phyloP scores from a whole-genome alignment of 306 rosid species.

The Begonia loranthoides region DNA sequence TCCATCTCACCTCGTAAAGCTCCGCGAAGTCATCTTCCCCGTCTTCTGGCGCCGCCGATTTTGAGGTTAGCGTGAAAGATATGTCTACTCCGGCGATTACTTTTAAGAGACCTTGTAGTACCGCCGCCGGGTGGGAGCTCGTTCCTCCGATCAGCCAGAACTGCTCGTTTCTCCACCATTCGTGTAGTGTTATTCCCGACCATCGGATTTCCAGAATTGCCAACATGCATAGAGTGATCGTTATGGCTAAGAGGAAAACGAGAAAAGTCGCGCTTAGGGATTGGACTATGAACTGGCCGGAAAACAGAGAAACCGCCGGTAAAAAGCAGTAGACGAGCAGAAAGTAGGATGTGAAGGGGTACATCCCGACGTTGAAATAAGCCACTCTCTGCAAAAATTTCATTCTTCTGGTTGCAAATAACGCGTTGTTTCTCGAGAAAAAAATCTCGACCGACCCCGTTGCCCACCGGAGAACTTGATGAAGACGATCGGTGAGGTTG shows the following conservation, averaged over 20 bases:
- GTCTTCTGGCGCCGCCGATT: slow-evolving; percentile 58
- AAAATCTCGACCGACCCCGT: slow-evolving; percentile 81
- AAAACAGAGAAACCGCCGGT: slow-evolving; percentile 63
- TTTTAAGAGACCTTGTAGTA: slow-evolving; percentile 64
- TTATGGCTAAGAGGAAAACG: slow-evolving; percentile 51
- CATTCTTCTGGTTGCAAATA: slow-evolving; percentile 64
- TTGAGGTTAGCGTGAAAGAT: slow-evolving; percentile 72
- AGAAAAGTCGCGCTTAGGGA: slow-evolving; percentile 48
- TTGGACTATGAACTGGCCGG: slow-evolving; percentile 78
- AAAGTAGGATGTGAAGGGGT: slow-evolving; percentile 81
- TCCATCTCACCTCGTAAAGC: slow-evolving; percentile 68
- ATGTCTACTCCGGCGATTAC: slow-evolving; percentile 83
- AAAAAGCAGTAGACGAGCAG: slow-evolving; percentile 66
- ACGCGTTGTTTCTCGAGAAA: slow-evolving; percentile 69
- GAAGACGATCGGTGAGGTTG: slow-evolving; percentile 73
- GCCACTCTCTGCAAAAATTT: slow-evolving; percentile 77
- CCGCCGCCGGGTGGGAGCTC: slow-evolving; percentile 82
- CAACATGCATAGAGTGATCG: slow-evolving; percentile 58
- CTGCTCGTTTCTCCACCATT: slow-evolving; percentile 89
- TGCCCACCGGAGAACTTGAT: slow-evolving; percentile 84
- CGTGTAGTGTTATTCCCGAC: slow-evolving; percentile 76
- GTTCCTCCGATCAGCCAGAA: slow-evolving; percentile 89
- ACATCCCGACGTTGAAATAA: slow-evolving; percentile 79
- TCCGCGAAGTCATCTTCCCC: slow-evolving; percentile 77
- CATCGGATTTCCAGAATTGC: slow-evolving; percentile 72